Conservation (phyloP, 2,329 filamentous ascomycete genomes). For the Colletotrichum sansevieriae region DNA sequence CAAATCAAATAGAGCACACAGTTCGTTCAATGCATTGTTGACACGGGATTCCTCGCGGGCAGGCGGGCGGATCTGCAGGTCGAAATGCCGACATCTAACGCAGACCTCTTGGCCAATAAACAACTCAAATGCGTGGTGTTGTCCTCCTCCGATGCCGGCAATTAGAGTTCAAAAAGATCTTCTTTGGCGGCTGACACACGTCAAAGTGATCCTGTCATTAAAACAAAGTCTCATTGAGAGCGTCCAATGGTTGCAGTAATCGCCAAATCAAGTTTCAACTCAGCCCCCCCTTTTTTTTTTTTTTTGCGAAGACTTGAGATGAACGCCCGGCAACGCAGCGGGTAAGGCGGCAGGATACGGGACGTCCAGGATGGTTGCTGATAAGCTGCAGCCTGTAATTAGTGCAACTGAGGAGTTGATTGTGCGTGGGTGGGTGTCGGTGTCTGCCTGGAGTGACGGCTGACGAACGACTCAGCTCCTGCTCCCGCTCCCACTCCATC, state of each 20-base stretch:
- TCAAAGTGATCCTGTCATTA: conserved; percentile 4
- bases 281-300: background rate
- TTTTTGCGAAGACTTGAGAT: background rate
- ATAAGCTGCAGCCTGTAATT: conserved; percentile 2
- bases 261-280: background rate
- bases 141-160: conserved; percentile 15
- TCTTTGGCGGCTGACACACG: conserved; percentile 1
- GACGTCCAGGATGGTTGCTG: conserved; percentile 6
- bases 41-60: background rate
- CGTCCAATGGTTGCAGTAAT: background rate
- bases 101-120: background rate
- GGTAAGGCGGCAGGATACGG: conserved; percentile 19
- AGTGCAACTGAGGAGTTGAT: no score
- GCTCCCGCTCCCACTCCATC: background rate
- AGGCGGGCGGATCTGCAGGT: conserved; percentile 6
- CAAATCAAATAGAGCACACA: no score
- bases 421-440: no score
- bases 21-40: no score
- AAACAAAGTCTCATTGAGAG: background rate
- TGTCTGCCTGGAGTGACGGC: no score
- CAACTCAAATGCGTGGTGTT: background rate
- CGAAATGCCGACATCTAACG: background rate
- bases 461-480: background rate
- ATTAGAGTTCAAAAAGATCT: conserved; percentile 3
- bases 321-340: conserved; percentile 25